A percentile compares a stretch with the other conserved stretches of the same genome.
Evolutionary conservation across 257 asterid species (phyloP).

Genomic region (Galeopsis tetrahit): DNA sequence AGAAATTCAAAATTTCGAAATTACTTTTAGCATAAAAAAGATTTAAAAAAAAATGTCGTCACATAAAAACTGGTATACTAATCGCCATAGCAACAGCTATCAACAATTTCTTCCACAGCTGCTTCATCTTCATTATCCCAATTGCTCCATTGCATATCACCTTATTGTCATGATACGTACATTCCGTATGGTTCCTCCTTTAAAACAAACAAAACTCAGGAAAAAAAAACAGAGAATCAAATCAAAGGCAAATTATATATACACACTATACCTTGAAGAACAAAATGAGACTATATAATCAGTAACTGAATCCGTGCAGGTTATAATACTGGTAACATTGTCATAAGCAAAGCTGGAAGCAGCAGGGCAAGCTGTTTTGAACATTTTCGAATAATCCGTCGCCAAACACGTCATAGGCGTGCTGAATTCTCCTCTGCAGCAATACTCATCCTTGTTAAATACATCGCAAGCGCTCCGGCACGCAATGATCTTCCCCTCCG

Average conservation of each 20-base stretch:
- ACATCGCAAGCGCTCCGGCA: conserved; percentile 67
- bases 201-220: not conserved
- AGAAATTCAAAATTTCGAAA: not conserved
- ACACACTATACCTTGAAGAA: conserved; percentile 46
- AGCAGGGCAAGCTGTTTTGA: conserved; percentile 65
- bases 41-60: not conserved
- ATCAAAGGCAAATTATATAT: not conserved
- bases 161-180: conserved; percentile 54
- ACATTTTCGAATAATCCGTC: conserved; percentile 56
- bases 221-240: not conserved
- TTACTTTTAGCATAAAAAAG: not conserved
- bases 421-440: conserved; percentile 55
- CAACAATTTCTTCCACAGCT: conserved; percentile 36
- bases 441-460: conserved; percentile 55
- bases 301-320: conserved; percentile 49
- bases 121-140: conserved; percentile 35
- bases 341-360: conserved; percentile 69
- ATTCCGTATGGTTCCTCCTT: conserved; percentile 62
- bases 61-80: conserved; percentile 30
- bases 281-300: conserved; percentile 61
- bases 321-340: conserved; percentile 54
- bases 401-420: conserved; percentile 59
- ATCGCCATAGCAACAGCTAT: conserved; percentile 39
- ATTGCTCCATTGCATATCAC: conserved; percentile 50
- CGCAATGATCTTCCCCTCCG: conserved; percentile 44